phyloP scores from a whole-genome alignment of 164 flowering plant species.

The Nymphaea thermarum region DNA sequence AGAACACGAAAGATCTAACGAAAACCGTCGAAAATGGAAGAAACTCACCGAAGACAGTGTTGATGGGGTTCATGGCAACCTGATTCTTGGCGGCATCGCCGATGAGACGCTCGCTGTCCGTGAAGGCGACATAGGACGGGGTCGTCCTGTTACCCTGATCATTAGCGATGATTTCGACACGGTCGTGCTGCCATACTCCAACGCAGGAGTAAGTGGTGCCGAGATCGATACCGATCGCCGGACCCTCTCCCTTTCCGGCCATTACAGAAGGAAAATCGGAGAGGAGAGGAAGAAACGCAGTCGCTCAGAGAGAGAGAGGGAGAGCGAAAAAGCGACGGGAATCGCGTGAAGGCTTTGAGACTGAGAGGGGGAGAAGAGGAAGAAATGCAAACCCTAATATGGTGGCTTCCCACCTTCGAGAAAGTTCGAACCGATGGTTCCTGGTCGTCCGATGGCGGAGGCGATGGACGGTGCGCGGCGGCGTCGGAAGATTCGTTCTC shows the following conservation, averaged over 20 bases:
- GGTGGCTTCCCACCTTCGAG: neutral
- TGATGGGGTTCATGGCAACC: constrained; percentile 41
- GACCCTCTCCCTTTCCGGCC: constrained; percentile 16
- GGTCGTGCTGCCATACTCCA: constrained; percentile 43
- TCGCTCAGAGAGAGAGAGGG: neutral
- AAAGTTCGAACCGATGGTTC: neutral
- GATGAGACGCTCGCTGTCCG: constrained; percentile 32
- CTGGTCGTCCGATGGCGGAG: neutral
- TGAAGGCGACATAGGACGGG: constrained; percentile 43
- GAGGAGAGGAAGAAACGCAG: neutral
- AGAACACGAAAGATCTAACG: too few species aligned
- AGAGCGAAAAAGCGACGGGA: neutral
- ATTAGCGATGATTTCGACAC: constrained; percentile 38
- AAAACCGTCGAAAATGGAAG: too few species aligned
- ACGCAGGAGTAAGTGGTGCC: constrained; percentile 50
- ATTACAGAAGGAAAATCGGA: constrained; percentile 1
- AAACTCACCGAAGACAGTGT: constrained; percentile 38
- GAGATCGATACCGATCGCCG: constrained; percentile 43
- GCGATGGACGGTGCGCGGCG: neutral
- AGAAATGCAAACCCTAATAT: neutral
- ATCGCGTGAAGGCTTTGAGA: neutral
- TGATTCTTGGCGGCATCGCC: constrained; percentile 51
- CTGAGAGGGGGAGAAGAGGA: neutral
- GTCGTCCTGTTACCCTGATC: constrained; percentile 47
- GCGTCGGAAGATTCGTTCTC: neutral